Evolutionary conservation across 75 land plant species (phyloP).

Genomic region (Picea glauca): DNA sequence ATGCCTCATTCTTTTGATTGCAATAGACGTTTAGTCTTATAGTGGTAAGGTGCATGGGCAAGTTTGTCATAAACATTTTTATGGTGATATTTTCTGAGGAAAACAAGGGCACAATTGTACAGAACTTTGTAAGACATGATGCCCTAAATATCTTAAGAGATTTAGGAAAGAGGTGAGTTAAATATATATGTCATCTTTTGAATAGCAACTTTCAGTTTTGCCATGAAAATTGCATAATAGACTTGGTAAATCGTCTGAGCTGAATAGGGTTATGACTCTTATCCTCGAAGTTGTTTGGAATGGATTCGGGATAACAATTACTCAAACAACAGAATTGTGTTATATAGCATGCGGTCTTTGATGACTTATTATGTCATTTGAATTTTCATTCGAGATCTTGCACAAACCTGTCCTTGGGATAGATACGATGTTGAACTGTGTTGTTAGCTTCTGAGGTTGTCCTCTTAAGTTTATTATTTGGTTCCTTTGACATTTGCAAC

Average conservation of each 20-base stretch:
- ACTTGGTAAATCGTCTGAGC: neutral
- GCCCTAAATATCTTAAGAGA: neutral
- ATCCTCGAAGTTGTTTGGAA: neutral
- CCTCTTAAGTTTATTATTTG: neutral
- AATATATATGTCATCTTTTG: neutral
- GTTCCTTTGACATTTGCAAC: constrained; percentile 1
- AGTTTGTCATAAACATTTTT: neutral
- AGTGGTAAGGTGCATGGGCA: neutral
- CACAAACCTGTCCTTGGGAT: neutral
- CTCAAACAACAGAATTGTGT: neutral
- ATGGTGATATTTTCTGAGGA: neutral
- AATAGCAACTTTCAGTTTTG: constrained; percentile 2
- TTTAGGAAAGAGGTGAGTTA: neutral
- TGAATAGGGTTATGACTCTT: neutral
- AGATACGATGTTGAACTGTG: neutral
- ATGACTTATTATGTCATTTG: neutral
- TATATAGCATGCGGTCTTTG: neutral
- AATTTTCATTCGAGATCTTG: neutral
- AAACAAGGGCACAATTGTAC: constrained; percentile 5
- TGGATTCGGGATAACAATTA: neutral
- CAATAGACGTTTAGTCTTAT: neutral
- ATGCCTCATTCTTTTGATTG: neutral
- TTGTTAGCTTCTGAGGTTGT: neutral
- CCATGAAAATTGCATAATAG: neutral
- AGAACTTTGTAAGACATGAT: neutral